Percentiles rank a stretch among this genome's conserved stretches.
phyloP scores from a whole-genome alignment of 2,329 filamentous ascomycete genomes.

The Paramyrothecium sp. region DNA sequence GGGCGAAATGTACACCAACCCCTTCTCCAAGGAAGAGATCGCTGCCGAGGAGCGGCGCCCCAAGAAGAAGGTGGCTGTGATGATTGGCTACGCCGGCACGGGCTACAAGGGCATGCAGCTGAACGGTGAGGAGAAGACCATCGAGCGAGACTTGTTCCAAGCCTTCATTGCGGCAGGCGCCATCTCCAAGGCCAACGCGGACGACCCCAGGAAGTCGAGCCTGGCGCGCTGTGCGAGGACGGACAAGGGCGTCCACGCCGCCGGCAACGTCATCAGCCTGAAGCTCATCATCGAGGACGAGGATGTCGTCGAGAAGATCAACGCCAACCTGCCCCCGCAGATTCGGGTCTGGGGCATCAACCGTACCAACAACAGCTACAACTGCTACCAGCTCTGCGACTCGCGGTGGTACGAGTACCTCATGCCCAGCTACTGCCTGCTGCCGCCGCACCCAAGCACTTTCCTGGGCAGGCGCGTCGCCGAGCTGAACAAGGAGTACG shows the following conservation, averaged over 20 bases:
- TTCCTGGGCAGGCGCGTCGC: slow-evolving; percentile 81
- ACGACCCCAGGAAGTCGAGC: slow-evolving; percentile 94
- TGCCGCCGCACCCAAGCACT: slow-evolving; percentile 88
- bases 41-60: slow-evolving; percentile 82
- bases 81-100: slow-evolving; percentile 93
- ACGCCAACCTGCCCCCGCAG: slow-evolving; percentile 77
- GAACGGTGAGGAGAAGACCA: slow-evolving; percentile 78
- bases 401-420: slow-evolving; percentile 97
- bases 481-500: slow-evolving; percentile 72
- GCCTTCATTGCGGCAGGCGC: slow-evolving; percentile 89
- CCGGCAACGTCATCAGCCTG: slow-evolving; percentile 90
- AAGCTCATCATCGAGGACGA: slow-evolving; percentile 95
- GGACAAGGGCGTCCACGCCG: slow-evolving; percentile 96
- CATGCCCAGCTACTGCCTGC: slow-evolving; percentile 86
- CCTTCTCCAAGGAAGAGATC: slow-evolving; percentile 75
- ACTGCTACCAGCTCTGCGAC: slow-evolving; percentile 92
- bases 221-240: slow-evolving; percentile 92
- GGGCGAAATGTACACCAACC: slow-evolving; percentile 34
- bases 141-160: slow-evolving; percentile 91
- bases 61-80: slow-evolving; percentile 93
- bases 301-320: slow-evolving; percentile 88
- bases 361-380: slow-evolving; percentile 86
- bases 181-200: slow-evolving; percentile 94
- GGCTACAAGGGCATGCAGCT: slow-evolving; percentile 99
- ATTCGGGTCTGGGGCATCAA: slow-evolving; percentile 95